Base-by-base conservation (phyloP, 768 basidiomycete species). In the Tubosaeta sp. region DNA sequence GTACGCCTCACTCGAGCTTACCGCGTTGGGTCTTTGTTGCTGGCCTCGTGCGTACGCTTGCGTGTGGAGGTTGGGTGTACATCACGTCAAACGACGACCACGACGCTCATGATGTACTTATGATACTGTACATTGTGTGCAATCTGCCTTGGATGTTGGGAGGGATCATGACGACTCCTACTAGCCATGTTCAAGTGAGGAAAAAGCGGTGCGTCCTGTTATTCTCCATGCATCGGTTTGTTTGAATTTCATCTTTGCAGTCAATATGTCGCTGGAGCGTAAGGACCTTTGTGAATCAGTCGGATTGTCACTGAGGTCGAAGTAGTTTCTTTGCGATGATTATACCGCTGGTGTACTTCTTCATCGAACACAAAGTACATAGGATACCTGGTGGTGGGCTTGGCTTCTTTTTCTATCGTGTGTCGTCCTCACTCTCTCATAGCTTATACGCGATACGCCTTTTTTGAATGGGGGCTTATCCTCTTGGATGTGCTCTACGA, bases 21-120 rank as follows among this genome's bases (percentile, higher is more conserved):
- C 75, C 85, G 0, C 71, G 69, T 9, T 57, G 84, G 44, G 72
- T 91, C 17, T 77, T 86, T 33, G 58, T 82, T 9, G 71, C 76
- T 35, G 91, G 91, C 0, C 56, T 91, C 19, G 64, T 88, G 16
- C 76, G 92, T 53, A 92, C 92, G 0, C 66, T 95, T 31, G 77
- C 82, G 3, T 95, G 92, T 60, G 93, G 90, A 31, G 91, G 93
- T 26, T 95, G 92, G 92, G 90, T 94, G 27, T 95, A 84, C 61
- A 83, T 95, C 61, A 94, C 93, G 0, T 89, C 88, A 3, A 82
- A 72, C 47, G 92, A 95, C 64, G 79, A 88, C 69, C 90, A 91
- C 59, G 86, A 88, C 61, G 74, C 76, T 13, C 93, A 95, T 70
- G 93, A 95, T 65, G 70, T 92, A 34, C 82, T 85, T 64, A 95